phyloP scores from a whole-genome alignment of 164 flowering plant genomes.

The Umbilicus rupestris region DNA sequence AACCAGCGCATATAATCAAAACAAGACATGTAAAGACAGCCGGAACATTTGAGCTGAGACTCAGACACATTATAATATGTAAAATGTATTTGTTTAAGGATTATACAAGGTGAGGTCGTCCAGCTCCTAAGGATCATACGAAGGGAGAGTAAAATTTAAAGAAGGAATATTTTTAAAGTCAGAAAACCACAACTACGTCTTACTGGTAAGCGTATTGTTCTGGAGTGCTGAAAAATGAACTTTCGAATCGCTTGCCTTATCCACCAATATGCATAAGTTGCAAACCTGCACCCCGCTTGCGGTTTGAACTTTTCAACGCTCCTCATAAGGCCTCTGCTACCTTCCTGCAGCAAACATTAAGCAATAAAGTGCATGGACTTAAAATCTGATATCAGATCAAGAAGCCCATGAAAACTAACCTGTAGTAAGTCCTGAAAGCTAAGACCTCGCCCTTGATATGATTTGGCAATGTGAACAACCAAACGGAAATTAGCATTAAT shows the following conservation, averaged over 20 bases:
- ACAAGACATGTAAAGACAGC: not conserved
- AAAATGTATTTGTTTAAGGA: not conserved
- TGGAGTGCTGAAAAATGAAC: slow-evolving; percentile 64
- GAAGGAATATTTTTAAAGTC: not conserved
- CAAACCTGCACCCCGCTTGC: slow-evolving; percentile 74
- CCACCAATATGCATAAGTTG: slow-evolving; percentile 95
- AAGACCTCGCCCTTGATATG: slow-evolving; percentile 68
- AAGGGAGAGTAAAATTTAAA: not conserved
- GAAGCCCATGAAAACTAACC: slow-evolving; percentile 29
- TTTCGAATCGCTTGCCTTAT: slow-evolving; percentile 64
- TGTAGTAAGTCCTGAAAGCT: slow-evolving; percentile 74
- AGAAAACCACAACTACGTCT: slow-evolving; percentile 9
- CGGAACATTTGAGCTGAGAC: not conserved
- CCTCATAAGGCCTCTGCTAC: slow-evolving; percentile 84
- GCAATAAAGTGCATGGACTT: not conserved
- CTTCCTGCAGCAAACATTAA: slow-evolving; percentile 46
- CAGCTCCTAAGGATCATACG: not conserved
- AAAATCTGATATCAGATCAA: not conserved
- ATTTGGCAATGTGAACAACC: slow-evolving; percentile 89
- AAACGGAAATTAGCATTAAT: slow-evolving; percentile 66
- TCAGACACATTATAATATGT: not conserved
- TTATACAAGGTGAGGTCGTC: not conserved
- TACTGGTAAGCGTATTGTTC: slow-evolving; percentile 86
- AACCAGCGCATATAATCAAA: not conserved
- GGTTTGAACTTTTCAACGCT: slow-evolving; percentile 87